Base-by-base conservation (phyloP, 805 yeast species). In the Pichia nanzhaoensis region DNA sequence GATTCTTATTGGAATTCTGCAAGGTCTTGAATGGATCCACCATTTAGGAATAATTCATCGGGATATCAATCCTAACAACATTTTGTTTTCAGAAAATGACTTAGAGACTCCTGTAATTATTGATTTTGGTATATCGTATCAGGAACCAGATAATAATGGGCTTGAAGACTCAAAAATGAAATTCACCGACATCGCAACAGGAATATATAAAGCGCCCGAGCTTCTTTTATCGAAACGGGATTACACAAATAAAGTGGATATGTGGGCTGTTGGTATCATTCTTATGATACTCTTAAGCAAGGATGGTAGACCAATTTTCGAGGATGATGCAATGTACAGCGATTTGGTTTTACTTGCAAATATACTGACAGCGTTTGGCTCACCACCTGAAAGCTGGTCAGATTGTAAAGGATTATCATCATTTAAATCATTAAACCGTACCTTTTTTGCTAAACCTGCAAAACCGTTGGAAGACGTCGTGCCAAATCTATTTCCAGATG, bases 61-160 rank as follows among this genome's bases (percentile, higher is more conserved):
- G 54, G 95, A 85, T 63, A 78, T 85, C 53, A 85, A 85, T 55
- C 91, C 91, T 0, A 89, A 83, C 56, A 85, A 85, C 41, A 57
- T 66, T 37, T 53, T 66, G 58, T 60, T 65, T 42, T 59, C 55
- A 5, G 42, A 44, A n/a, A 54, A 55, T 10, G 32, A 18, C 41
- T 50, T n/a, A 39, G 48, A 41, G 9, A 28, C 19, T 5, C 70
- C 73, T 0, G 57, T 66, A 2, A 57, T 70, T n/a, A 65, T 65
- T 16, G 75, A 70, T 47, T 62, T 70, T 45, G 76, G 75, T 0
- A 68, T 67, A 20, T 57, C 66, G 17, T 71, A 57, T 51, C 30
- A 59, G 40, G 48, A 44, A 31, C 63, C 65, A 1, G 75, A 78
- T 14, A 95, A 87, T 55, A 82, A 82, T 61, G 93, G 95, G 6